Evolutionary conservation across 257 asterid species (phyloP), one percentile per base, ranked within the genome.

Genomic region (Striga asiatica): DNA sequence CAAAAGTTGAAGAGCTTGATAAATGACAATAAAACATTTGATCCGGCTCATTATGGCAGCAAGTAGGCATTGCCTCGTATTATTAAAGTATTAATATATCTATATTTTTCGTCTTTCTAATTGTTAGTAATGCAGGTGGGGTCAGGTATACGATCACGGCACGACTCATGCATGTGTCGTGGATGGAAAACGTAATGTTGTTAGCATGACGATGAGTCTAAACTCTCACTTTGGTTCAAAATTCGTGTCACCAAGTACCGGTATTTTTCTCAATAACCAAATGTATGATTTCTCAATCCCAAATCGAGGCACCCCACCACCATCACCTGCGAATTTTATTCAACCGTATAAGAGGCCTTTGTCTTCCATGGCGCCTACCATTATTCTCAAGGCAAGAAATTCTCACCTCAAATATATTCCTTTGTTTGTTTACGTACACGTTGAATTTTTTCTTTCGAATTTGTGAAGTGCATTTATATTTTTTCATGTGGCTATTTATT

Each of bases 191-290:
- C 71, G 77, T 48, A 79, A 79, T 18, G 77, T 74, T 3, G 81
- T 79, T 24, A 59, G 77, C 2, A 51, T 79, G 78, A 76, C 81
- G 0, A 51, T 19, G 5, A 76, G 81, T 0, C 11, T 79, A 55
- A 79, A 74, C 29, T 17, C 31, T 6, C 50, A 60, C 56, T 71
- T 69, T 8, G 87, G 83, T 5, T 70, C 81, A 27, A 34, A 28
- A 31, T 4, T 58, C 43, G 35, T 74, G 10, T 76, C 87, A 13
- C 71, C 70, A 8, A 63, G 76, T n/a, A 79, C 87, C 1, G 87
- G 87, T 21, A 76, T 76, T 31, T 32, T 76, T 43, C 83, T 79
- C 3, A 79, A 79, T 70, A 76, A 76, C 53, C 83, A 79, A 37
- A 76, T 79, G 81, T 71, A 60, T 46, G 81, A 76, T 51, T 79